A percentile compares a stretch with the other conserved stretches of the same genome.
phyloP scores from a whole-genome alignment of 805 yeast species.

The Kuraishia borneana region DNA sequence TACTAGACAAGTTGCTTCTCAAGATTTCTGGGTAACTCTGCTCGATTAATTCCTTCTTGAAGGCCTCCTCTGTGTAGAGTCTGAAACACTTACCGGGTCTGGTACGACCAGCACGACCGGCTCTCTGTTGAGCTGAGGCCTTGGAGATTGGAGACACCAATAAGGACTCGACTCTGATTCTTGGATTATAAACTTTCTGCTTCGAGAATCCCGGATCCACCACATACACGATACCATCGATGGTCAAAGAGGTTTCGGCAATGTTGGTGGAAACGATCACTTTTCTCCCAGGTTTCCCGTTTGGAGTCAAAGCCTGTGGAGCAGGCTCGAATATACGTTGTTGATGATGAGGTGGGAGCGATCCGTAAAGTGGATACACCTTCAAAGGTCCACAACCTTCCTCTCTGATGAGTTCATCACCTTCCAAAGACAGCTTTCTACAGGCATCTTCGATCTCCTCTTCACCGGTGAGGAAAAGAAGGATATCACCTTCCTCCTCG shows the following conservation, averaged over 20 bases:
- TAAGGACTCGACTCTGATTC: constrained; percentile 89
- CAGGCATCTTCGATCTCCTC: constrained; percentile 98
- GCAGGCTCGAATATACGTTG: constrained; percentile 91
- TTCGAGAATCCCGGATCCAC: constrained; percentile 97
- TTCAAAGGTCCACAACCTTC: constrained; percentile 81
- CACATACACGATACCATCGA: constrained; percentile 94
- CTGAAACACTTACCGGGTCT: constrained; percentile 97
- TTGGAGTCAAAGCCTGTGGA: constrained; percentile 55
- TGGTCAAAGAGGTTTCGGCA: constrained; percentile 96
- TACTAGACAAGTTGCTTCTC: constrained; percentile 80
- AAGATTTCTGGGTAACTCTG: constrained; percentile 95
- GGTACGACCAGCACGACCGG: constrained; percentile 99
- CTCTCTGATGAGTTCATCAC: constrained; percentile 81
- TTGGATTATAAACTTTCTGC: constrained; percentile 93
- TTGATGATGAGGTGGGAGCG: constrained; percentile 92
- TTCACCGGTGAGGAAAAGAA: constrained; percentile 87
- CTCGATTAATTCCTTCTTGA: constrained; percentile 84
- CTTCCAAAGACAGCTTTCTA: constrained; percentile 76
- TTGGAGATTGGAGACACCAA: constrained; percentile 93
- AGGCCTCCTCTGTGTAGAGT: constrained; percentile 93
- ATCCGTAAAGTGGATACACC: constrained; percentile 92
- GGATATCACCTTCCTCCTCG: constrained; percentile 85
- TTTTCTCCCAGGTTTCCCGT: constrained; percentile 91
- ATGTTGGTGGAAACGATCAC: constrained; percentile 88
- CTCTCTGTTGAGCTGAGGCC: constrained; percentile 97